Evolutionary conservation across 768 basidiomycete genomes (phyloP), one percentile per base, ranked within the genome.

Genomic region (Fomitopsis serialis): DNA sequence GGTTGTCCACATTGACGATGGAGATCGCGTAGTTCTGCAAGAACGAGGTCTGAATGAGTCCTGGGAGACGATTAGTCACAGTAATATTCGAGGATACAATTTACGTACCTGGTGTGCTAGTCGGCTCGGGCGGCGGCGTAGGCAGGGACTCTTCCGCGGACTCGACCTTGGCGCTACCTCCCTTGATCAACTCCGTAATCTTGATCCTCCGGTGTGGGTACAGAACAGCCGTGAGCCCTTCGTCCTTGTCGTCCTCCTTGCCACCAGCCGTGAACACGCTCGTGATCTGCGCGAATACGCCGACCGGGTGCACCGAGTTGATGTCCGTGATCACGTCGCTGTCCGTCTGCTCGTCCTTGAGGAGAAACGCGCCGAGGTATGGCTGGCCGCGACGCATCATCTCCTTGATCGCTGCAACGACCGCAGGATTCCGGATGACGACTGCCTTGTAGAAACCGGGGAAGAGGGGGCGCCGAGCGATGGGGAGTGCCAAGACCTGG

Each of bases 371-470:
- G 48, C 96, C 96, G 54, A 99, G 81, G 69, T 99, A 98, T 0
- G 95, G 94, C 66, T 98, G 96, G 0, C 95, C 95, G 42, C 92
- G 92, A 61, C 88, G 87, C 81, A 96, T 91, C 84, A 96, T 91
- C 66, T 97, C 94, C 71, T 93, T 91, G 65, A 99, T 89, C 13
- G 94, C 92, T 8, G 85, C 82, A 36, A 98, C 93, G 29, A 99
- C 96, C 0, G 83, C 79, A 0, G 92, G 92, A 59, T 98, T 90
- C 21, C 86, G 82, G 48, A 99, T 80, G 53, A 98, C 93, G 47
- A 98, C 95, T 2, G 95, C 96, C 68, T 98, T 97, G 79, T 98
- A 98, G 70, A 98, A 97, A 27, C 94, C 93, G 3, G 96, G 96
- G 73, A 98, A 98, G 44, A 98, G 84, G 1, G 96, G 96, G 17